Evolutionary conservation across 768 basidiomycete genomes (phyloP).

Genomic region (Leccinum uliginosum): DNA sequence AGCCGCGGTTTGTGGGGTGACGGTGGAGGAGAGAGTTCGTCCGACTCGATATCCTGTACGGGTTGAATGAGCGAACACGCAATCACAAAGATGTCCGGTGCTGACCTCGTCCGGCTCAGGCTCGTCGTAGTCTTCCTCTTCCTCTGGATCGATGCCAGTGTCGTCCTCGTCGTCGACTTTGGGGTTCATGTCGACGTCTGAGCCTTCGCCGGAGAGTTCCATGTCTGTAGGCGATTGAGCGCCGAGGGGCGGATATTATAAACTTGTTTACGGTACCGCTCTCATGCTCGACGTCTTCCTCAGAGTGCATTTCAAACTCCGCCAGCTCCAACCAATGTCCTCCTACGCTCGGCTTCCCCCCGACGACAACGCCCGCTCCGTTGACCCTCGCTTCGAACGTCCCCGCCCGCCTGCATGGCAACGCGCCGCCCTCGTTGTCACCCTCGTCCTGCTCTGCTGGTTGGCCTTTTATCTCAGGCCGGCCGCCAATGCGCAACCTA

Average conservation of each 20-base stretch:
- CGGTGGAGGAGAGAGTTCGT: conserved; percentile 33
- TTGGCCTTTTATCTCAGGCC: conserved; percentile 34
- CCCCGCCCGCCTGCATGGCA: conserved; percentile 44
- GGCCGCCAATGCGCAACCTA: conserved; percentile 29
- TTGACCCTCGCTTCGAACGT: conserved; percentile 31
- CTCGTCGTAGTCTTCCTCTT: conserved; percentile 28
- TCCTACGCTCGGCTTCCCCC: conserved; percentile 10
- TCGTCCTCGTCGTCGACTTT: conserved; percentile 37
- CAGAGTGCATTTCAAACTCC: conserved; percentile 22
- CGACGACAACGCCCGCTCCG: background rate
- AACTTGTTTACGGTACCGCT: background rate
- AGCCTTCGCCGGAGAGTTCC: conserved; percentile 21
- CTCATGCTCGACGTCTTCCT: conserved; percentile 3
- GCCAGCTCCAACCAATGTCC: conserved; percentile 10
- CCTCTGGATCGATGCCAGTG: conserved; percentile 29
- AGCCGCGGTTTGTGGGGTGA: conserved; percentile 40
- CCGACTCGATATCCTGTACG: conserved; percentile 30
- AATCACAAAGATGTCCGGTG: background rate
- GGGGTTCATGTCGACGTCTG: conserved; percentile 36
- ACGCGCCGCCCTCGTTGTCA: conserved; percentile 40
- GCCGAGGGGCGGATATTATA: background rate
- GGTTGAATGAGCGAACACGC: background rate
- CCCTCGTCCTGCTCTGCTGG: conserved; percentile 43
- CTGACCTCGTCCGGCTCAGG: conserved; percentile 13
- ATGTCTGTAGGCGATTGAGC: conserved; percentile 17